These are phyloP conservation scores for Geranium incanum DNA, from an alignment of 441 rosid genomes.

Conservation along the genomic window DNA sequence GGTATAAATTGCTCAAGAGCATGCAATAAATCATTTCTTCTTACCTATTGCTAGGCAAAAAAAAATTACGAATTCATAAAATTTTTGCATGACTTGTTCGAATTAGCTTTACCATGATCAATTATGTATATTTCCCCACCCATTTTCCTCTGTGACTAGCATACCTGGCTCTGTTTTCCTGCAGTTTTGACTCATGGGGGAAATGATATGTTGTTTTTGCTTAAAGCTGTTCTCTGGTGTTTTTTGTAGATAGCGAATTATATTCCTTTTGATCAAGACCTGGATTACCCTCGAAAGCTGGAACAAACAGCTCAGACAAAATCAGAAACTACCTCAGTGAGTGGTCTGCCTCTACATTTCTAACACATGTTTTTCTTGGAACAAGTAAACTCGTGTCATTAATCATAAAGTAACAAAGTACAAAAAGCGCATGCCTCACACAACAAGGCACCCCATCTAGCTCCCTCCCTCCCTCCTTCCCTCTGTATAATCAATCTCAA, in stretches of 20 bases:
- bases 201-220: not conserved
- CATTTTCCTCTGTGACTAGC: not conserved
- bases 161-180: not conserved
- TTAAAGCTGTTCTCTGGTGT: conserved; percentile 17
- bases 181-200: conserved; percentile 1
- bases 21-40: not conserved
- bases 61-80: not conserved
- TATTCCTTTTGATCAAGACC: conserved; percentile 64
- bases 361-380: not conserved
- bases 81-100: not conserved
- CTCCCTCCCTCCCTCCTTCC: no score
- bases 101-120: not conserved
- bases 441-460: no score
- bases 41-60: not conserved
- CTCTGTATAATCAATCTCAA: no score
- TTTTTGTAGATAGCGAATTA: conserved; percentile 78
- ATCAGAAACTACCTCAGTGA: conserved; percentile 46
- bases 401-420: no score
- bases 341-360: conserved; percentile 10
- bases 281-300: conserved; percentile 89
- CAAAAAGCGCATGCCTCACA: no score
- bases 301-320: conserved; percentile 42
- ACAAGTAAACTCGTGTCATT: no score
- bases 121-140: not conserved
- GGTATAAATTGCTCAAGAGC: not conserved